A percentile compares a stretch with the other conserved stretches of the same genome.
These are phyloP conservation scores for Clarireedia monteithiana DNA, from an alignment of 2,329 filamentous ascomycete species.

Conservation along the genomic window DNA sequence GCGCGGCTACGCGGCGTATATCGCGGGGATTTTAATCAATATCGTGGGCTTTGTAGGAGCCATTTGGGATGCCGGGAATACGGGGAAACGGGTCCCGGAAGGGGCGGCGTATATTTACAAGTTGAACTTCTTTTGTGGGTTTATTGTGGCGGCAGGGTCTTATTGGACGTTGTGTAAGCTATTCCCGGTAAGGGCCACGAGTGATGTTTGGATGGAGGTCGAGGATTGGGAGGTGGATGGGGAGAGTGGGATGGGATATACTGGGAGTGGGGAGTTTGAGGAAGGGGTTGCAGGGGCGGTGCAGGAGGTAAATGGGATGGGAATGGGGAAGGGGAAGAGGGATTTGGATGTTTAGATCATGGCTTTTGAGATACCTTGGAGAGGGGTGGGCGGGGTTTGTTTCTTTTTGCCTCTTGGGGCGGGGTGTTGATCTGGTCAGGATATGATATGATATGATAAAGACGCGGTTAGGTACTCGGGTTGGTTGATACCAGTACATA, in stretches of 20 bases:
- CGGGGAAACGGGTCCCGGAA: slow-evolving; percentile 58
- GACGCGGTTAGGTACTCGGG: no score
- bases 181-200: slow-evolving; percentile 66
- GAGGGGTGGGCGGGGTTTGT: not conserved
- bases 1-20: slow-evolving; percentile 77
- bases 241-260: slow-evolving; percentile 29
- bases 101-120: slow-evolving; percentile 84
- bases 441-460: no score
- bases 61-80: slow-evolving; percentile 32
- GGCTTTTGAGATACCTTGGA: not conserved
- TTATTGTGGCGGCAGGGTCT: slow-evolving; percentile 56
- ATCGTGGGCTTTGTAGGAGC: slow-evolving; percentile 86
- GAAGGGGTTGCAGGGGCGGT: not conserved
- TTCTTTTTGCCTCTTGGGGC: not conserved
- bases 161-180: slow-evolving; percentile 67
- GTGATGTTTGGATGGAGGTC: slow-evolving; percentile 70
- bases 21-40: slow-evolving; percentile 79
- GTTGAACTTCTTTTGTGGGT: slow-evolving; percentile 83
- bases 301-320: not conserved
- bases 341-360: not conserved
- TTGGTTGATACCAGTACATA: no score
- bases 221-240: slow-evolving; percentile 48
- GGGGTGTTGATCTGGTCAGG: no score
- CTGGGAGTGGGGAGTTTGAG: slow-evolving; percentile 13
- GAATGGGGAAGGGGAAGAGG: not conserved